Evolutionary conservation across 208 protist species (phyloP).

Genomic region (Perkinsela sp.): DNA sequence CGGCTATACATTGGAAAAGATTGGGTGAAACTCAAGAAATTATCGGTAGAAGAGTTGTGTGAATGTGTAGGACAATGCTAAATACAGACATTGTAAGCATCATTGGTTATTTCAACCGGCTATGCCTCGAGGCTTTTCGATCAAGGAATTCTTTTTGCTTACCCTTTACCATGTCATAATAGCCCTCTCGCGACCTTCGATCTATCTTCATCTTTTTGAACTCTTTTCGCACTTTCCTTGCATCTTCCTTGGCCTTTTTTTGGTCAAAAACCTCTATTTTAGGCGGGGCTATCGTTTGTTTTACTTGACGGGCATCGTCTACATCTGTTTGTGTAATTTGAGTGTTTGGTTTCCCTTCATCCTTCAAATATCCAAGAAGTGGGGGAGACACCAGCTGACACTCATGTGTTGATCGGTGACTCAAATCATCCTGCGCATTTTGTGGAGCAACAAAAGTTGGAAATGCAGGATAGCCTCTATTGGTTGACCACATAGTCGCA

Average conservation of each 20-base stretch:
- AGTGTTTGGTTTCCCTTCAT: slow-evolving; percentile 39
- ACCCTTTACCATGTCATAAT: neutral
- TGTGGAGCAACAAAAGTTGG: slow-evolving; percentile 45
- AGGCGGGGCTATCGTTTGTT: slow-evolving; percentile 21
- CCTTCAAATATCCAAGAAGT: slow-evolving; percentile 60
- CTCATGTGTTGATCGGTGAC: slow-evolving; percentile 50
- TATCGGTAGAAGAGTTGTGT: no score
- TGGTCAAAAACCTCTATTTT: slow-evolving; percentile 69
- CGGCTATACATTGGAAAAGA: no score
- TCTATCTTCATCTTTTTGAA: slow-evolving; percentile 1
- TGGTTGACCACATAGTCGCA: slow-evolving; percentile 61
- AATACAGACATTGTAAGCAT: no score
- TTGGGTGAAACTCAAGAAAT: no score
- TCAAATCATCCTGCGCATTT: slow-evolving; percentile 34
- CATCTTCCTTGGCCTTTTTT: slow-evolving; percentile 51
- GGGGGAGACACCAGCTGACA: slow-evolving; percentile 53
- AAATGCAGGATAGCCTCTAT: slow-evolving; percentile 51
- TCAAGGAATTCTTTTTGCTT: neutral
- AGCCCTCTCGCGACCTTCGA: neutral
- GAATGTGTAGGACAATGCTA: no score
- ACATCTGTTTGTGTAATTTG: slow-evolving; percentile 60
- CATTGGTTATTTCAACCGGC: neutral
- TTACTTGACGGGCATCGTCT: slow-evolving; percentile 56
- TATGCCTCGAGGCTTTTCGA: neutral
- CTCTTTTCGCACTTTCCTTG: slow-evolving; percentile 17